Base-by-base conservation (phyloP, 2,329 filamentous ascomycete species). In the Neophaeococcomyces mojaviensis region DNA sequence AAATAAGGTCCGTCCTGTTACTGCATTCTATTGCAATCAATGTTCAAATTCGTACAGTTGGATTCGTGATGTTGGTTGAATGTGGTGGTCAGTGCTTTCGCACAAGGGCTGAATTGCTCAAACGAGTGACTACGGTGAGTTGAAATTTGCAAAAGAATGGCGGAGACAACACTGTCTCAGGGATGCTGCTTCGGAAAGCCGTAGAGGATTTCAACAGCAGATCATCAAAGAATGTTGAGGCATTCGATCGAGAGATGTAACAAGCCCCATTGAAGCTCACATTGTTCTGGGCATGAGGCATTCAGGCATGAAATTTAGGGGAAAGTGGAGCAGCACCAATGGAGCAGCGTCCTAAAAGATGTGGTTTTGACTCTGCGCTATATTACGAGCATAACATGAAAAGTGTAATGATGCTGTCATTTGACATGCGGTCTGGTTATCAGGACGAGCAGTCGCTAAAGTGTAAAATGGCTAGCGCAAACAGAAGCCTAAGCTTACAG, bases 91-190 rank as follows among this genome's bases (percentile, higher is more conserved):
- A 41, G 47, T 38, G 45, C 46, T 50, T 38, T 35, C 20, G 33
- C 16, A 43, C 41, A 28, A 33, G 28, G 18, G 43, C 12, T 40
- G 30, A 39, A 28, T 41, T 36, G 12, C 44, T 24, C 22, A 44
- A 57, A 55, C 9, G 55, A 57, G 45, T 40, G 55, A 57, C 55
- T 57, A 18, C 20, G 45, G 51, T 55, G 39, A 52, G 52, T 38
- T 22, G 10, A 10, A 15, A 26, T 13, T 30, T 26, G 31, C 38
- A 54, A 55, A 55, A 47, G 53, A 55, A 39, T 53, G 55, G 52
- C 53, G 39, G 43, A 46, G 43, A 46, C 43, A 16, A 39, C n/a
- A 19, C 12, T 20, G 43, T 39, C 43, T 46, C 43, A 32, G 32
- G 26, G 15, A 15, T 33, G 43, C 24, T 26, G 41, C 41, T 26